Evolutionary conservation across 768 basidiomycete genomes (phyloP).

Genomic region (Omphalotus guepiniiformis): DNA sequence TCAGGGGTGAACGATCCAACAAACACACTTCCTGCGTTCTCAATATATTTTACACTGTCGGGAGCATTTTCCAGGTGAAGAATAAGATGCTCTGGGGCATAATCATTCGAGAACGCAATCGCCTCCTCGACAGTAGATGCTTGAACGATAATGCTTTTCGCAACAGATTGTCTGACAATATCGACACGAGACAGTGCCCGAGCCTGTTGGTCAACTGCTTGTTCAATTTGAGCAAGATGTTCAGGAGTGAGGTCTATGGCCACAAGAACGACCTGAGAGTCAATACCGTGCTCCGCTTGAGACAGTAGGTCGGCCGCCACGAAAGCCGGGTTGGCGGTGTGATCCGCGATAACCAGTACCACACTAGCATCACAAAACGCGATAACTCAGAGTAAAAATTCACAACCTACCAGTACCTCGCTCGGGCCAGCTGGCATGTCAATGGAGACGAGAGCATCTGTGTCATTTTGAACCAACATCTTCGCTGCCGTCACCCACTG

Average conservation of each 20-base stretch:
- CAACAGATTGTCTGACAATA: slow-evolving; percentile 84
- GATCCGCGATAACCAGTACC: slow-evolving; percentile 86
- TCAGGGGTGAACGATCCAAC: slow-evolving; percentile 95
- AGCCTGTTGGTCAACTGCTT: slow-evolving; percentile 84
- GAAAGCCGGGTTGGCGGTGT: slow-evolving; percentile 79
- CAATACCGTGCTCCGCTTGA: slow-evolving; percentile 97
- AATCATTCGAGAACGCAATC: slow-evolving; percentile 89
- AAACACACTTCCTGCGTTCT: slow-evolving; percentile 96
- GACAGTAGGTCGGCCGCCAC: slow-evolving; percentile 96
- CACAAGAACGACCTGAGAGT: slow-evolving; percentile 96
- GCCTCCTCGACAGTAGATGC: slow-evolving; percentile 66
- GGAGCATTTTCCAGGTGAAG: slow-evolving; percentile 76
- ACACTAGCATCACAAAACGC: slow-evolving; percentile 2
- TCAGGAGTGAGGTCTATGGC: slow-evolving; percentile 63
- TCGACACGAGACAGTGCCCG: slow-evolving; percentile 81
- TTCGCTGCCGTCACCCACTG: slow-evolving; percentile 99
- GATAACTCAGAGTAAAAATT: neutral
- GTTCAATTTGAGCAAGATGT: slow-evolving; percentile 71
- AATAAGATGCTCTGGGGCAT: slow-evolving; percentile 97
- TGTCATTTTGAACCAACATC: slow-evolving; percentile 99
- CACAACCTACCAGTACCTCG: slow-evolving; percentile 81
- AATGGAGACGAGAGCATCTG: slow-evolving; percentile 91
- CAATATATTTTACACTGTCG: slow-evolving; percentile 57
- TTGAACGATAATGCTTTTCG: slow-evolving; percentile 88
- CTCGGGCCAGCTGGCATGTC: slow-evolving; percentile 99